Evolutionary conservation across 139 green algal genomes (phyloP).

Genomic region (Chlamydomonas asymmetrica): DNA sequence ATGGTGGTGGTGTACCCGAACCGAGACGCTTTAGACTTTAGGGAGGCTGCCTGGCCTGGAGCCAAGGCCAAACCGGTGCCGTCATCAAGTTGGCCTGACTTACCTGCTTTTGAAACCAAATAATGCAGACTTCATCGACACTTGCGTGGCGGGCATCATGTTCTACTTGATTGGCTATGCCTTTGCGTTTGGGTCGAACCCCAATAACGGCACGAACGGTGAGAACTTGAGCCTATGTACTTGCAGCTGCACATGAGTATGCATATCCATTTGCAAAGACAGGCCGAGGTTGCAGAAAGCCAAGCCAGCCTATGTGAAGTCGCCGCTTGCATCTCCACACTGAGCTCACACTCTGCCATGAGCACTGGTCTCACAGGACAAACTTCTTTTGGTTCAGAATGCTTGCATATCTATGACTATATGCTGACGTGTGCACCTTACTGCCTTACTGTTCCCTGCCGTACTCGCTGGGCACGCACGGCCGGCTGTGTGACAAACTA

Average conservation of each 20-base stretch:
- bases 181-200: slow-evolving; percentile 35
- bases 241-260: neutral
- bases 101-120: slow-evolving; percentile 35
- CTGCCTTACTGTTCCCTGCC: neutral
- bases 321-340: too few relatives aligned
- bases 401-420: too few relatives aligned
- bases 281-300: too few relatives aligned
- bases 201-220: slow-evolving; percentile 24
- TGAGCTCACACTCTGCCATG: too few relatives aligned
- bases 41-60: neutral
- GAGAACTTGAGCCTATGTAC: too few relatives aligned
- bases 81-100: neutral
- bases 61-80: neutral
- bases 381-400: too few relatives aligned
- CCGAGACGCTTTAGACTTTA: neutral
- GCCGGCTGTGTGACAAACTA: neutral
- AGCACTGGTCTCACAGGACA: too few relatives aligned
- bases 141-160: slow-evolving; percentile 31
- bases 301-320: too few relatives aligned
- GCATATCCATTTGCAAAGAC: neutral
- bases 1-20: neutral
- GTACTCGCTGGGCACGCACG: neutral
- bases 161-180: slow-evolving; percentile 52
- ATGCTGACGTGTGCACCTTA: too few relatives aligned
- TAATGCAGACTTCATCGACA: slow-evolving; percentile 49